Percentiles rank a stretch among this genome's conserved stretches.
Evolutionary conservation across 2,329 filamentous ascomycete species (phyloP).

Genomic region (Fusarium staphyleae): DNA sequence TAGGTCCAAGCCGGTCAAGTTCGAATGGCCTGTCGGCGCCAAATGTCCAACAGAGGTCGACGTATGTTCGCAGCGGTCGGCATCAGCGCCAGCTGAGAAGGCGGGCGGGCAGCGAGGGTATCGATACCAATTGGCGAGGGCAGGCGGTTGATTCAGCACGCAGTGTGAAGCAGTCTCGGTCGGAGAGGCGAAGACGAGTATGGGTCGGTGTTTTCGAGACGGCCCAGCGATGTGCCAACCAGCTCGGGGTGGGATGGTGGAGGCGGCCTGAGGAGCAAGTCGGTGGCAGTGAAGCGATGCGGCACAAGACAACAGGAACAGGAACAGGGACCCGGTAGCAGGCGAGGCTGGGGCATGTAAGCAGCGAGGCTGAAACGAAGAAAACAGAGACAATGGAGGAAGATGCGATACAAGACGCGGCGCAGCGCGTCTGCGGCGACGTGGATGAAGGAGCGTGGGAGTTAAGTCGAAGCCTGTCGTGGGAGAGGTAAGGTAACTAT

Average conservation of each 20-base stretch:
- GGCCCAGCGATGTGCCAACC: conserved; percentile 36
- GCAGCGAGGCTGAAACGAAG: conserved; percentile 29
- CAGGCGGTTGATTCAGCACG: conserved; percentile 28
- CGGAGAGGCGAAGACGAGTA: conserved; percentile 29
- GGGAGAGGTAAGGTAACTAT: conserved; percentile 36
- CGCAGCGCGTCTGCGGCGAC: conserved; percentile 38
- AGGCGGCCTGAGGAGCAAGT: conserved; percentile 36
- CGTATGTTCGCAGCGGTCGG: conserved; percentile 46
- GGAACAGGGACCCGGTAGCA: conserved; percentile 30
- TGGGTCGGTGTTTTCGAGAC: conserved; percentile 41
- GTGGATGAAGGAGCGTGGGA: conserved; percentile 42
- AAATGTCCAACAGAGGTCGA: conserved; percentile 44
- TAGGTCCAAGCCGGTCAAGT: conserved; percentile 37
- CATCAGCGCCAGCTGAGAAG: conserved; percentile 47
- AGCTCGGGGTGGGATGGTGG: conserved; percentile 34
- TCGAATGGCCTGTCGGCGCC: conserved; percentile 42
- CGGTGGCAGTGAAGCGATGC: conserved; percentile 41
- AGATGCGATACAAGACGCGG: conserved; percentile 35
- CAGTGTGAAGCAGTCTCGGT: conserved; percentile 18
- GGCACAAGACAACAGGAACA: conserved; percentile 38
- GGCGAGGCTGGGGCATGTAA: conserved; percentile 38
- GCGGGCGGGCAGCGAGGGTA: conserved; percentile 21
- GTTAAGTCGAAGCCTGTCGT: conserved; percentile 43
- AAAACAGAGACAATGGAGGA: conserved; percentile 31
- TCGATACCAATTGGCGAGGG: conserved; percentile 42